Evolutionary conservation across 129 eudicot genomes (phyloP), one percentile per base, ranked within the genome.

Genomic region (Sambucus nigra): DNA sequence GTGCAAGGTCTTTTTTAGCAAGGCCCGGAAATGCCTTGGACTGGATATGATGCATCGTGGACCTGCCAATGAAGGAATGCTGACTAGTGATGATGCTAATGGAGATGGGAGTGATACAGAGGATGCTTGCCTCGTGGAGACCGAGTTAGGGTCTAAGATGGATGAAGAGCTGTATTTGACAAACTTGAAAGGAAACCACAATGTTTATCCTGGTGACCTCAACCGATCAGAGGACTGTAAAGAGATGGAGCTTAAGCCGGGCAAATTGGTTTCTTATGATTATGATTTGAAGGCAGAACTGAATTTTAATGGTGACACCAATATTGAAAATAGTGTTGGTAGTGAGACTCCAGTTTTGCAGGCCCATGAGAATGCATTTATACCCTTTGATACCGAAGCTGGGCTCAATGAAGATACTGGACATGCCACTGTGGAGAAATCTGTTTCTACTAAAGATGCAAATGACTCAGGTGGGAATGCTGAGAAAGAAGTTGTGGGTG

Each of bases 1-100:
- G 67, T 92, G 99, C 48, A 82, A 64, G 56, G 68, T 82, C 40
- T 92, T 79, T 61, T 92, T 72, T 61, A 92, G 96, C 71, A 92
- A 92, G 73, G 87, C 80, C 16, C 65, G 94, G 21, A 86, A 82
- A 60, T 67, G 84, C 48, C 81, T 92, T 32, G 94, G 94, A 25
- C 71, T 92, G 61, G 96, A 92, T 73, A 59, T 31, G 60, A 59
- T 76, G 29, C 53, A 38, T 40, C 63, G 62, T 45, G 75, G 76
- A 40, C 21, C 60, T 48, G 61, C 75, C 13, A 57, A 55, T 51
- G 71, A 51, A 61, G 77, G 63, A 29, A 54, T 72, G 16, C 72
- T 11, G 32, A 16, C 20, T 16, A 69, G 48, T 48, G 66, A 45
- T 26, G 77, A 76, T 54, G 71, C 39, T 57, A 65, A 84, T 66